Evolutionary conservation across 345 rosid genomes (phyloP), one percentile per base, ranked within the genome.

Genomic region (Eucalyptus albens): DNA sequence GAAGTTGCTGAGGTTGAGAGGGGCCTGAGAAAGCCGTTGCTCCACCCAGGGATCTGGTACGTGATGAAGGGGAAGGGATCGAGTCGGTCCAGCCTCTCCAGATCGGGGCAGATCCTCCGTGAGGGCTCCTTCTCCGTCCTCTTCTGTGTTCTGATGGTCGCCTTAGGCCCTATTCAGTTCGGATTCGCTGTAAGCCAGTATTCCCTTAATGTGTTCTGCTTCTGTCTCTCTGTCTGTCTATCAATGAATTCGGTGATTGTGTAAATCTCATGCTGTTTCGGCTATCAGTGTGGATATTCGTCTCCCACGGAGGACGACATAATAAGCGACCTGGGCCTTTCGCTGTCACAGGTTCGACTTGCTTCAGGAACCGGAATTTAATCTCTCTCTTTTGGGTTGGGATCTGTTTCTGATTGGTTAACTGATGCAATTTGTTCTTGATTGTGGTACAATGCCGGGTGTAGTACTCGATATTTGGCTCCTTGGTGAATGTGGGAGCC

Each of bases 1-100:
- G 97, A 95, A 16, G 97, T 92, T 7, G 87, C 40, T 12, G 96
- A 94, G 27, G 98, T 94, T 24, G 93, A 86, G 37, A 90, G 93
- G 65, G 95, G 92, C 50, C 77, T 95, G 11, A 89, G 93, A 92
- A 96, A 94, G 90, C 98, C 97, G 31, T 94, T 96, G 88, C 91
- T 95, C 44, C 97, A 96, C 88, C 93, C 95, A 0, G 98, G 98
- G 65, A 96, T 96, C 82, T 95, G 98, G 98, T 95, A 95, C 91
- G 91, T 93, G 80, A 96, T 86, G 59, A 51, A 51, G 56, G 51
- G 56, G 56, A 86, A 93, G 98, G 89, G 93, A n/a, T 94, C 98
- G 2, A 92, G 95, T 80, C 95, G 93, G 89, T 94, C 97, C 50
- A 94, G 95, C 91, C 89, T 93, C 89, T 80, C 94, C 90, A 88